Base-by-base conservation (phyloP, 2,329 filamentous ascomycete species). In the Paramyrothecium sp. region DNA sequence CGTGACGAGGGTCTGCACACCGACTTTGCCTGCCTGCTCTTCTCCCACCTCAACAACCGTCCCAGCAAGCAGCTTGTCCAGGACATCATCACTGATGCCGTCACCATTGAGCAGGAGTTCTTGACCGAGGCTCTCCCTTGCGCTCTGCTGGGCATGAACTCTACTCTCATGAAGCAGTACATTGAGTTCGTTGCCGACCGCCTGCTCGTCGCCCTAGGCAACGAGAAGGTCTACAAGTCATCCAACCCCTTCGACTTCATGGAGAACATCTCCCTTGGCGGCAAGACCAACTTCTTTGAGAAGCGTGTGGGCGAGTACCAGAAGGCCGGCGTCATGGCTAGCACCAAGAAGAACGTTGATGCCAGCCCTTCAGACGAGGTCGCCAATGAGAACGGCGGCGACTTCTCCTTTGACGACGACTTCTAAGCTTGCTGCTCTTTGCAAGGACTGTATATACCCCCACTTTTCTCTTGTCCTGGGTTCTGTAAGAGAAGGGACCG, bases 201-300 rank as follows among this genome's bases (percentile, higher is more conserved):
- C 68, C 89, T 99, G 38, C 86, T 99, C 38, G 82, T 98, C 58
- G 89, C 95, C 33, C 90, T 99, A 51, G 95, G 95, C 70, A 97
- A 97, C 78, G 85, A 90, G 68, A 98, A 97, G 84, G 83, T 90
- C 69, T 99, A 96, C 87, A 91, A 95, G 73, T 82, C 89, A 23
- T 86, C 89, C 75, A 99, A 99, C 81, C 95, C 95, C 73, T 99
- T 99, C 75, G 95, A 99, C 84, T 99, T 99, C 78, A 99, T 99
- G 95, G 95, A 99, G 85, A 97, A 97, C 80, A 99, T 99, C 78
- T 98, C 95, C 21, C 86, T 99, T 12, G 91, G 92, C 54, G 95
- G 95, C 78, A 99, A 99, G 90, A 99, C 95, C 75, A 99, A 99
- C 88, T 99, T 99, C 87, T 99, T 99, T 75, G 95, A 99, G 89